These are phyloP conservation scores for Paramecium sonneborni DNA, from an alignment of 73 alveolate species.

Conservation along the genomic window DNA sequence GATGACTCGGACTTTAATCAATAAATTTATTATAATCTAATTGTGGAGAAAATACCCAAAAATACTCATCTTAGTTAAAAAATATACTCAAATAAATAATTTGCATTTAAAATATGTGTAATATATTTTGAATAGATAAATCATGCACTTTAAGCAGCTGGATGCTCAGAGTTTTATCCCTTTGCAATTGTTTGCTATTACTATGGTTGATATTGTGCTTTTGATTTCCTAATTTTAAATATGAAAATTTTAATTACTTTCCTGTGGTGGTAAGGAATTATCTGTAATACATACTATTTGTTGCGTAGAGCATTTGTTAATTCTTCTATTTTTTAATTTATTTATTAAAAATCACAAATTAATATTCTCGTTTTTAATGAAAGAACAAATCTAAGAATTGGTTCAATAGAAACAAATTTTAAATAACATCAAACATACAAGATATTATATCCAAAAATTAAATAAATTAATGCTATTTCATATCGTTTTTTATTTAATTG, in stretches of 20 bases:
- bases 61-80: not conserved
- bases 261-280: constrained; percentile 39
- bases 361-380: constrained; percentile 13
- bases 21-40: not conserved
- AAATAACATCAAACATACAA: not conserved
- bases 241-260: not conserved
- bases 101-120: not conserved
- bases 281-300: constrained; percentile 41
- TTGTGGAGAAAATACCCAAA: not conserved
- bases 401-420: not conserved
- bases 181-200: not conserved
- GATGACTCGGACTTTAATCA: too few species aligned
- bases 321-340: not conserved
- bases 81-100: not conserved
- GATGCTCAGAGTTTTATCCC: constrained; percentile 50
- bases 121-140: constrained; percentile 2
- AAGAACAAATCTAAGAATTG: not conserved
- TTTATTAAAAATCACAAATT: not conserved
- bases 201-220: constrained; percentile 30
- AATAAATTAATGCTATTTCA: not conserved
- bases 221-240: not conserved
- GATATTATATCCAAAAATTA: not conserved
- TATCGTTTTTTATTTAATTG: not conserved
- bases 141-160: constrained; percentile 57
- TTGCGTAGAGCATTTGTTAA: constrained; percentile 15